A percentile compares a stretch with the other conserved stretches of the same genome.
These are phyloP conservation scores for Cladosporium sp. DNA, from an alignment of 2,329 filamentous ascomycete species.

Conservation along the genomic window DNA sequence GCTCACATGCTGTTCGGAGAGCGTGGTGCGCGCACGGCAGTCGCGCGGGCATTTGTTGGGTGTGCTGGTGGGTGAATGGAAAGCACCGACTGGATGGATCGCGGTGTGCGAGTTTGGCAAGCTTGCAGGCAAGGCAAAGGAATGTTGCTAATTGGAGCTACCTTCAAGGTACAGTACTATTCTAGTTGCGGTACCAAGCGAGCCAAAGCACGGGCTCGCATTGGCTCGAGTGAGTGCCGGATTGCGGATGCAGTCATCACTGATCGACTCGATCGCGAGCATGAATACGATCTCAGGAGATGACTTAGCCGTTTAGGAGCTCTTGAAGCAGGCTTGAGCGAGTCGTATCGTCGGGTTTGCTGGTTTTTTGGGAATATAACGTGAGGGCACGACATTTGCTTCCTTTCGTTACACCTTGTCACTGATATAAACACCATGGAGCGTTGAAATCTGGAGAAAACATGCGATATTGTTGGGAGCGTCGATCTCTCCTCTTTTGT, in stretches of 20 bases:
- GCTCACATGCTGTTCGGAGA: constrained; percentile 13
- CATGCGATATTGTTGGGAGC: neutral
- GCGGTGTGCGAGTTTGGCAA: neutral
- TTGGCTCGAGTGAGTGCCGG: neutral
- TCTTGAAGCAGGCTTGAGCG: neutral
- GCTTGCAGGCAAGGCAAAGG: neutral
- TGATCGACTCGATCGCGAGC: constrained; percentile 5
- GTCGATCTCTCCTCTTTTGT: neutral
- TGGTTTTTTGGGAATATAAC: neutral
- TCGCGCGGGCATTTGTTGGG: constrained; percentile 7
- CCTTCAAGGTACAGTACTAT: too few relatives aligned
- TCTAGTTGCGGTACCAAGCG: neutral
- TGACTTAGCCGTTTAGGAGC: neutral
- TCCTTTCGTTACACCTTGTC: neutral
- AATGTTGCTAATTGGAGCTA: neutral
- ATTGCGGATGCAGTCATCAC: neutral
- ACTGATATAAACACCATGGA: neutral
- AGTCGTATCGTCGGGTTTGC: neutral
- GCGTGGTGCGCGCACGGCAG: neutral
- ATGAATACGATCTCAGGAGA: neutral
- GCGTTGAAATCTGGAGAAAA: neutral
- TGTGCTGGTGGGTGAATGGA: neutral
- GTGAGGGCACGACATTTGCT: neutral
- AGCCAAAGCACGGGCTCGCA: neutral
- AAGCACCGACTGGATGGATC: neutral